Percentiles rank a stretch among this genome's conserved stretches.
Evolutionary conservation across 2,329 filamentous ascomycete species (phyloP).

Genomic region (Cladosporium sp.): DNA sequence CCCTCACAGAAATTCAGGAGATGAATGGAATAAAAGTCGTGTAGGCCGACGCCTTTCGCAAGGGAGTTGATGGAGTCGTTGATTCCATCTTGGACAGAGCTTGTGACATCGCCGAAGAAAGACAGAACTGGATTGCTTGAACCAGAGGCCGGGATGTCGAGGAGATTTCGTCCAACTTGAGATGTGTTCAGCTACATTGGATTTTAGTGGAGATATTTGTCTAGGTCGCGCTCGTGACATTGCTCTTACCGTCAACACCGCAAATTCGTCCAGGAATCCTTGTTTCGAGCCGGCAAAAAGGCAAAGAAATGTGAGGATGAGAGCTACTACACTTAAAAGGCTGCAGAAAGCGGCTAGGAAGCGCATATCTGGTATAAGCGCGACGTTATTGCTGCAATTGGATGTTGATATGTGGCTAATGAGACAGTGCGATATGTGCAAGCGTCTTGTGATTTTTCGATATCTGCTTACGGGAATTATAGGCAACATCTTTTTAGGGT

Average conservation of each 20-base stretch:
- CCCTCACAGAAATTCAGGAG: neutral
- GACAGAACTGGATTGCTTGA: neutral
- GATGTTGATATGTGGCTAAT: neutral
- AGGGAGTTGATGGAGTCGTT: neutral
- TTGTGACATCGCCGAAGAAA: neutral
- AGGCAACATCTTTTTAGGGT: neutral
- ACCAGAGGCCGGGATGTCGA: neutral
- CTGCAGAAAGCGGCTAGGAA: neutral
- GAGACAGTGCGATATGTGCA: neutral
- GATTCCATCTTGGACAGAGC: neutral
- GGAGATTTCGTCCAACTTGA: neutral
- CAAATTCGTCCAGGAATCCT: neutral
- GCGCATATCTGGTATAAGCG: neutral
- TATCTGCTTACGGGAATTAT: neutral
- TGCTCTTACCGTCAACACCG: neutral
- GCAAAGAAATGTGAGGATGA: neutral
- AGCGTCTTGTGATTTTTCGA: neutral
- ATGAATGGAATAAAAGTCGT: neutral
- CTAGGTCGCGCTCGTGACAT: neutral
- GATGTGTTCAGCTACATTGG: neutral
- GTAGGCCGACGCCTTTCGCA: neutral
- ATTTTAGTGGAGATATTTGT: neutral
- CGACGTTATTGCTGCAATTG: neutral
- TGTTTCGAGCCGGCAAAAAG: neutral
- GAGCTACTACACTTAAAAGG: neutral